Base-by-base conservation (phyloP, 306 rosid species). In the Acacia acuminata region DNA sequence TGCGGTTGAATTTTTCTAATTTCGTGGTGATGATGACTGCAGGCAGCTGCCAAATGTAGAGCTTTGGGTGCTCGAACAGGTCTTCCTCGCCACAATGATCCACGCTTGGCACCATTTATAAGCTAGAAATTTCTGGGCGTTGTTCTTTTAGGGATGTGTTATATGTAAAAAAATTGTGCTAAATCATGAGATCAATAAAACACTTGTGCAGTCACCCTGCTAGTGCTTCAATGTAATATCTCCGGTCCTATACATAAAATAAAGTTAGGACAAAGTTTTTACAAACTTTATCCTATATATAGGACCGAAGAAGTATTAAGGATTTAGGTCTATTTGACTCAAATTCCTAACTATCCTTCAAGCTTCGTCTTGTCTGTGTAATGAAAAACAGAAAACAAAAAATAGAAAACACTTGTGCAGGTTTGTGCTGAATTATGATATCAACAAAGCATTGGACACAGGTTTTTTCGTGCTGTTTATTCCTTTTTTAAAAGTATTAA, bases 21-120 rank as follows among this genome's bases (percentile, higher is more conserved):
- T 72, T 77, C 45, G 34, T 38, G 48, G 82, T 20, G 25, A 55
- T 75, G 47, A 56, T 79, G 27, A 36, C 66, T 77, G 66, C 94
- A 96, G 98, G 99, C 98, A 17, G 98, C 94, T 50, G 82, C 85
- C 77, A 92, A 93, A 74, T 96, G 98, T 82, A 88, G 96, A 84
- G 94, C 85, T 82, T 74, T 92, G 89, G 99, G 99, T 48, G 95
- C 95, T 63, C 89, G 93, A 65, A 51, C 86, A 11, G 91, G 87
- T 56, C 90, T 91, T 82, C 93, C 95, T 40, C 76, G 75, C 32
- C 80, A 76, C 61, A 83, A 90, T 0, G 94, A 93, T 87, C 94
- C 96, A n/a, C 65, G 85, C 55, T 81, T 96, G 85, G 86, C 94
- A 42, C 64, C 94, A 22, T 92, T 85, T 83, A 72, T 96, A 36